Evolutionary conservation across 805 yeast species (phyloP), one percentile per base, ranked within the genome.

Genomic region (Metschnikowia borealis): DNA sequence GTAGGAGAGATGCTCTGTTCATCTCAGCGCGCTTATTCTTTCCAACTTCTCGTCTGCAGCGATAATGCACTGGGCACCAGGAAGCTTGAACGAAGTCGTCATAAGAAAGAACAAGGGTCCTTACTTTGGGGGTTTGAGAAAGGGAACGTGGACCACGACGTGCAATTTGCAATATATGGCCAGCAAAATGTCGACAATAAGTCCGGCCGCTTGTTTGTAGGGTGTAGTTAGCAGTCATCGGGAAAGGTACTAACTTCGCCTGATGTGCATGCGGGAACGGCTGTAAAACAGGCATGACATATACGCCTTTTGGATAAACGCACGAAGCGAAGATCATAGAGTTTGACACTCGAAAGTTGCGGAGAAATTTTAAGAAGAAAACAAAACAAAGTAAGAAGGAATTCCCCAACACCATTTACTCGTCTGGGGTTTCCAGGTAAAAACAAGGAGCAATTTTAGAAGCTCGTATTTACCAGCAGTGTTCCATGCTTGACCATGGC

Each of bases 1-100:
- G 37, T 40, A 32, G 46, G 47, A 32, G 47, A 46, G 47, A 11
- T 46, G 49, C 46, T 21, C 20, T 7, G 33, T 23, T 40, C 29
- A 36, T 36, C 35, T 5, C 3, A n/a, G 26, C 35, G 35, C 48
- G 35, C 45, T 38, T 45, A 38, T 29, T 38, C 23, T 21, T 38
- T 26, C 45, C 38, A 14, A 6, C 13, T 20, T n/a, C n/a, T 4
- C 21, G n/a, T 33, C 18, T 21, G 31, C 45, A 33, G 14, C 14
- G 43, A 39, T 29, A 39, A 39, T 11, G 34, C 21, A 39, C 21
- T 15, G 15, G 17, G 21, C 32, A 5, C 14, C 6, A 7, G 29
- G 29, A 26, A 26, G 29, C 29, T 26, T 26, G 29, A 8, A 26
- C 29, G 11, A 26, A 26, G 29, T 8, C 11, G 11, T 4, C 11